Evolutionary conservation across 2,329 filamentous ascomycete genomes (phyloP), one percentile per base, ranked within the genome.

Genomic region (Xylariomycetidae sp.): DNA sequence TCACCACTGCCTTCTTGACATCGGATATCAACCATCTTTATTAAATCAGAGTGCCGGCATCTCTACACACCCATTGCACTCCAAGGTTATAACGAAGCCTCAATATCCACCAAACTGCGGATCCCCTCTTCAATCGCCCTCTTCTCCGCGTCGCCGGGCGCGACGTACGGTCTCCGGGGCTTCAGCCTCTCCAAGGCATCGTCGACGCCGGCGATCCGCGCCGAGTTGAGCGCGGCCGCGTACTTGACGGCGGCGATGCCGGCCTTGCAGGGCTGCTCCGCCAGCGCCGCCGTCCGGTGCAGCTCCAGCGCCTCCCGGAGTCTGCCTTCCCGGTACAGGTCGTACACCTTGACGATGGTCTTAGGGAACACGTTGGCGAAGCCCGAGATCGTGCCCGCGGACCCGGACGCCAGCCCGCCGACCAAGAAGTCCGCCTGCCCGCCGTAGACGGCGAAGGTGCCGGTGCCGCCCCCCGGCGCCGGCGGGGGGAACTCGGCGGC

Each of bases 391-490:
- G 68, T 74, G 8, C 79, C 78, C 2, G 69, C 66, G 19, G 69
- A 72, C 12, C 78, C 77, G 6, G 71, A 69, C 2, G 67, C 66
- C 20, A 82, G 54, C 0, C 72, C 75, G 2, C 74, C 75, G 31
- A 82, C 61, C 16, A 87, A 57, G 54, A 84, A 87, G 49, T 88
- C 83, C 2, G 74, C 76, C 59, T 87, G 82, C 1, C 84, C 84
- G 1, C 80, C 82, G 48, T 76, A 86, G 1, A 77, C 73, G 2
- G 79, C 73, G 50, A 88, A 88, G 9, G 67, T 56, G 2, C 72
- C 64, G n/a, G n/a, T n/a, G n/a, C n/a, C n/a, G n/a, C n/a, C n/a
- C n/a, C n/a, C n/a, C n/a, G n/a, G n/a, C n/a, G n/a, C n/a, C n/a
- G n/a, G n/a, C 0, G 69, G 56, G 0, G 67, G 56, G 37, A 82